Evolutionary conservation across 108 stramenopile species (phyloP), one percentile per base, ranked within the genome.

Genomic region (Cyclostephanos tholiformis): DNA sequence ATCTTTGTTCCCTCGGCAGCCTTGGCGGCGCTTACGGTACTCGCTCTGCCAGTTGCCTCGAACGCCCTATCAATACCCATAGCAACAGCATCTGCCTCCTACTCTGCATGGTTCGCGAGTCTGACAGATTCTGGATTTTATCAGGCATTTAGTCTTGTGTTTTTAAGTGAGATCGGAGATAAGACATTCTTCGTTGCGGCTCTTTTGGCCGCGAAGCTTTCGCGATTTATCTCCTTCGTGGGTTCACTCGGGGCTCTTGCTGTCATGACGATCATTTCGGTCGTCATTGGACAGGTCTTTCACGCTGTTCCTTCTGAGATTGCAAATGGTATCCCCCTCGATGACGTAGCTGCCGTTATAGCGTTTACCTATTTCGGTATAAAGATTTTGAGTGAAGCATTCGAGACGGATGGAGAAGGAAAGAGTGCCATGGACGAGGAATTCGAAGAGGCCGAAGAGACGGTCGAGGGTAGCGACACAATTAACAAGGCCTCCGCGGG

Each of bases 151-250:
- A 83, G 87, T 62, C 76, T 99, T 60, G 97, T 99, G 9, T 98
- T 99, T 76, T 85, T 99, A 29, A 97, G 97, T 57, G 99, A 99
- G 74, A 97, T 99, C 70, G 99, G 99, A 36, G 99, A 99, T 86
- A 99, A 99, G 72, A 99, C 99, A 53, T 99, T 99, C 74, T 99
- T 99, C 85, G 97, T 99, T 65, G 99, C 99, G 2, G 98, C 95
- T 27, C 87, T 99, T 48, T 66, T 99, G 41, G 98, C 98, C 9
- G 92, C 94, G 70, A 93, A 96, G 72, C 80, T 86, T 11, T 88
- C 88, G 27, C 78, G 94, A 22, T 71, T 97, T 29, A 85, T 97
- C 27, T 91, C 96, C 3, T 98, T 97, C 67, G 74, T 94, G 19
- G 99, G 98, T 35, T 90, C 93, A 20, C 81, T 99, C 38, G 91